Evolutionary conservation across 2,329 filamentous ascomycete species (phyloP).

Genomic region (Alternaria triticimaculans): DNA sequence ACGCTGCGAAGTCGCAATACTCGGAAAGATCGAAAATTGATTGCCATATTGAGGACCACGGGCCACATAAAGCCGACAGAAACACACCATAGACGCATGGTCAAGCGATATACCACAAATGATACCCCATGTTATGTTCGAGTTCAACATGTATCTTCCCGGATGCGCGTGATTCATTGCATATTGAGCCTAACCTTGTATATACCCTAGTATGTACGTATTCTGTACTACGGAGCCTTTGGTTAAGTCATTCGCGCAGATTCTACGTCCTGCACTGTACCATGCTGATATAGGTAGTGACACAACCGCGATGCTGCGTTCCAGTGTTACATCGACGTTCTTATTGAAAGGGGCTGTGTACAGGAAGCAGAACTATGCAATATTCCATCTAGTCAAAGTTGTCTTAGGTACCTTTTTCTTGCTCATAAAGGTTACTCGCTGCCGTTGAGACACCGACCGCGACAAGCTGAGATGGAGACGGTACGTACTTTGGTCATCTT

Average conservation of each 20-base stretch:
- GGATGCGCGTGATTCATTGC: neutral
- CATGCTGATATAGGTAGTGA: neutral
- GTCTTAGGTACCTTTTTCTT: neutral
- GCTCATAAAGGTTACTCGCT: neutral
- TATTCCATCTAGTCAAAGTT: neutral
- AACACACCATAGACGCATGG: neutral
- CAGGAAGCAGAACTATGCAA: neutral
- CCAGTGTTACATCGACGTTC: neutral
- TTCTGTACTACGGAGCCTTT: neutral
- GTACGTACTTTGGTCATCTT: neutral
- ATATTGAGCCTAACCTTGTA: neutral
- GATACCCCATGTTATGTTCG: neutral
- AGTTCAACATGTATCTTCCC: neutral
- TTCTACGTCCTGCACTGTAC: neutral
- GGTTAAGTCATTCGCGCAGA: neutral
- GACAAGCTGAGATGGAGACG: neutral
- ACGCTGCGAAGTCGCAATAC: neutral
- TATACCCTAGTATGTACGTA: neutral
- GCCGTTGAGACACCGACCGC: neutral
- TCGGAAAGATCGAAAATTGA: neutral
- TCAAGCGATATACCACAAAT: neutral
- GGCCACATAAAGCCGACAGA: neutral
- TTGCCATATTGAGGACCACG: neutral
- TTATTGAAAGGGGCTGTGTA: neutral
- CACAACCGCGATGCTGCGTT: neutral